phyloP scores from a whole-genome alignment of 2,329 filamentous ascomycete genomes.

The Lojkania enalia region DNA sequence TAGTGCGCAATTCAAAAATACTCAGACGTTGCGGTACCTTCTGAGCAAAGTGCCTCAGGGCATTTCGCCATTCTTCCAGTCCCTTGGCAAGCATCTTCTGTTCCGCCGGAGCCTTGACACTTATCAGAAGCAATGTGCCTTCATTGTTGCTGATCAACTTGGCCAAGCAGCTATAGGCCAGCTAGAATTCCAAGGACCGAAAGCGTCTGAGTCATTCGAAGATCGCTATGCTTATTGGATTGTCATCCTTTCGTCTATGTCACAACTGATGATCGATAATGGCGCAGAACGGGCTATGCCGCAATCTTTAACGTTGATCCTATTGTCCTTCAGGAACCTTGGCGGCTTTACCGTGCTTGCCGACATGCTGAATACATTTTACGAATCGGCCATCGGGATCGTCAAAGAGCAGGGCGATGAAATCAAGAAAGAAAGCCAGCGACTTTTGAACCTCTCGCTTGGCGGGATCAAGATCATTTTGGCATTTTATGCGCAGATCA shows the following conservation, averaged over 20 bases:
- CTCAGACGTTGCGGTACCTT: conserved; percentile 73
- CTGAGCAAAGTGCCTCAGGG: conserved; percentile 77
- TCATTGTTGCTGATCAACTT: conserved; percentile 67
- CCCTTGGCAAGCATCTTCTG: conserved; percentile 78
- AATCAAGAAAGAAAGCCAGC: conserved; percentile 49
- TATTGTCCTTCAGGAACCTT: conserved; percentile 83
- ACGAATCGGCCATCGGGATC: conserved; percentile 58
- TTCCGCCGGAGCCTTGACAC: conserved; percentile 72
- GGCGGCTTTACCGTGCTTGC: conserved; percentile 76
- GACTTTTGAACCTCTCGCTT: conserved; percentile 53
- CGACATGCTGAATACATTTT: conserved; percentile 70
- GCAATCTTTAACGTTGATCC: conserved; percentile 66
- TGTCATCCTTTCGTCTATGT: conserved; percentile 75
- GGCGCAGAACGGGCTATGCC: conserved; percentile 42
- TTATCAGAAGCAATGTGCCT: conserved; percentile 63
- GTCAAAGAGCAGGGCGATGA: conserved; percentile 49
- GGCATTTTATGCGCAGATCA: conserved; percentile 75
- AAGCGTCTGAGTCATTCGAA: conserved; percentile 56
- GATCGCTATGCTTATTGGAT: conserved; percentile 78
- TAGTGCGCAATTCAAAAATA: conserved; percentile 68
- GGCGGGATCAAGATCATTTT: conserved; percentile 80
- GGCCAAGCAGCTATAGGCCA: conserved; percentile 71
- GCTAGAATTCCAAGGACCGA: conserved; percentile 57
- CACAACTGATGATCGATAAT: conserved; percentile 77
- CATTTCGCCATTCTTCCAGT: conserved; percentile 84